A percentile compares a stretch with the other conserved stretches of the same genome.
These are phyloP conservation scores for Blumeriella jaapii DNA, from an alignment of 2,329 filamentous ascomycete genomes.

Conservation along the genomic window DNA sequence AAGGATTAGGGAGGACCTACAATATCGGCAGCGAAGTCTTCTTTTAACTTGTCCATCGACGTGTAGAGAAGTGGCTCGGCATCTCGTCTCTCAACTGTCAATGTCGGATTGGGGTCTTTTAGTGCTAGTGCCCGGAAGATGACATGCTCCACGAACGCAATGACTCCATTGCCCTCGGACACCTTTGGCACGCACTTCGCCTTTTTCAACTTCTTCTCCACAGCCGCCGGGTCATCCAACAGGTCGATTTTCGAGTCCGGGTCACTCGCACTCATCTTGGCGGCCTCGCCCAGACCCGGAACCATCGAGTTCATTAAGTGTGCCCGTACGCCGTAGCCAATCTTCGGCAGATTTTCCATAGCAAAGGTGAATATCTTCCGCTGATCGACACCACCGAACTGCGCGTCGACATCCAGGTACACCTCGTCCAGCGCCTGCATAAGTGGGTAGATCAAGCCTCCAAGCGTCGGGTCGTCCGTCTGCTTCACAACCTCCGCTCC, in stretches of 20 bases:
- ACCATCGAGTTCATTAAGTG: constrained; percentile 83
- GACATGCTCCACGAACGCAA: constrained; percentile 80
- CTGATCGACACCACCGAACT: constrained; percentile 82
- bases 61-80: constrained; percentile 69
- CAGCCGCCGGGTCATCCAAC: constrained; percentile 63
- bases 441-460: constrained; percentile 69
- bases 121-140: constrained; percentile 68
- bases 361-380: constrained; percentile 82
- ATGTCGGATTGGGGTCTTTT: constrained; percentile 43
- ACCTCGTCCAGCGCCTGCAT: constrained; percentile 82
- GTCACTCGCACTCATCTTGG: constrained; percentile 77
- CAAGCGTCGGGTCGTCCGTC: constrained; percentile 61
- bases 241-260: constrained; percentile 83
- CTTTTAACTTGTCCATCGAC: constrained; percentile 61
- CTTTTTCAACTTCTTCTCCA: constrained; percentile 78
- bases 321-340: constrained; percentile 66
- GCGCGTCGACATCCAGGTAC: constrained; percentile 74
- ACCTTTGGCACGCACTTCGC: constrained; percentile 66
- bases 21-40: constrained; percentile 70
- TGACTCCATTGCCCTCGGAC: constrained; percentile 74
- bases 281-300: constrained; percentile 64
- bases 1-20: constrained; percentile 34
- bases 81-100: constrained; percentile 58
- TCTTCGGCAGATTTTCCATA: constrained; percentile 70
- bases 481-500: constrained; percentile 95